Evolutionary conservation across 495 filamentous ascomycete species (phyloP).

Genomic region (Aspergillus indologenus): DNA sequence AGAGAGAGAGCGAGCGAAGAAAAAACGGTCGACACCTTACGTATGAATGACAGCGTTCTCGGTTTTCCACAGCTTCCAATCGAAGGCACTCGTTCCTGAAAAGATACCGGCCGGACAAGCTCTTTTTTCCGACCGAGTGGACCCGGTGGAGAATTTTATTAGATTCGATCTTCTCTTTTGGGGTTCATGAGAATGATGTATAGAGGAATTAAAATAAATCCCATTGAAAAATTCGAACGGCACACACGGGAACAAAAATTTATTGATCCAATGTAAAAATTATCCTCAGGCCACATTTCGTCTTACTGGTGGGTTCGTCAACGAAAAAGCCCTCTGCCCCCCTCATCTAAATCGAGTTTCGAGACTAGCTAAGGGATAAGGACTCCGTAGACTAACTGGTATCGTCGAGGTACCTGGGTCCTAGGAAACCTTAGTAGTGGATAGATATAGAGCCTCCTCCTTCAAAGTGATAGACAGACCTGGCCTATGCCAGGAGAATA

Average conservation of each 20-base stretch:
- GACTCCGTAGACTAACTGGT: too few relatives aligned
- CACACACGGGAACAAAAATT: conserved; percentile 15
- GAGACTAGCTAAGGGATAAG: not conserved
- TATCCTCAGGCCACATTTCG: not conserved
- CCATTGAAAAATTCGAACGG: conserved; percentile 17
- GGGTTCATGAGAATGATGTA: conserved; percentile 21
- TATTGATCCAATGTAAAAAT: conserved; percentile 4
- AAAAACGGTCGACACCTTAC: conserved; percentile 3
- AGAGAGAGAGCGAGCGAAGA: too few relatives aligned
- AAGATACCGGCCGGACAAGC: conserved; percentile 21
- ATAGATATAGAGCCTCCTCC: not conserved
- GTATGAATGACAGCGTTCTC: conserved; percentile 10
- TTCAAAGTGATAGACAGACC: conserved; percentile 4
- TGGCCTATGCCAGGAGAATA: conserved; percentile 20
- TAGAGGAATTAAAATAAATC: conserved; percentile 16
- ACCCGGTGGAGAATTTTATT: conserved; percentile 24
- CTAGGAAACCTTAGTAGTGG: not conserved
- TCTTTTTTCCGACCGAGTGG: conserved; percentile 38
- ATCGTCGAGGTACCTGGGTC: too few relatives aligned
- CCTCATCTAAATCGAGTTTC: not conserved
- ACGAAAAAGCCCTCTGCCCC: conserved; percentile 9
- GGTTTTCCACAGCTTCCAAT: conserved; percentile 1
- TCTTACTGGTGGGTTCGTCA: conserved; percentile 1
- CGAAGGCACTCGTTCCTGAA: conserved; percentile 13
- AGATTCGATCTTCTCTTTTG: conserved; percentile 35